A percentile compares a stretch with the other conserved stretches of the same genome.
Conservation (phyloP, 2,329 filamentous ascomycete species). For the Xylariaceae sp. region DNA sequence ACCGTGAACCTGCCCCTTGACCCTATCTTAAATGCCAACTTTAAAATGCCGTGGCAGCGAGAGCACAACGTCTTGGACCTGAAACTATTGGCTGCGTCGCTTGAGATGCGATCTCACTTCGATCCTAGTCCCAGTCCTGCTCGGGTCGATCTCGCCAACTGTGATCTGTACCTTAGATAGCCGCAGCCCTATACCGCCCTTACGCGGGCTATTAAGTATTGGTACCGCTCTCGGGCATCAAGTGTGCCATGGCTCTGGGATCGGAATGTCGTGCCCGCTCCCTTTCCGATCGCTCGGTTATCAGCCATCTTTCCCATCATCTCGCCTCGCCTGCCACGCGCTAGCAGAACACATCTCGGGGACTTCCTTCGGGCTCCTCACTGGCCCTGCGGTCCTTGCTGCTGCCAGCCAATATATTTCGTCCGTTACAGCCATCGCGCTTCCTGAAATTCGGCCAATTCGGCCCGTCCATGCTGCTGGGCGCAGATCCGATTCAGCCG, state of each 20-base stretch:
- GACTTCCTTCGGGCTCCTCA: neutral
- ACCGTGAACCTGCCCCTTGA: too few species aligned
- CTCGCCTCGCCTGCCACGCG: neutral
- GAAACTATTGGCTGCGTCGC: slow-evolving; percentile 5
- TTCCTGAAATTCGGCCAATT: slow-evolving; percentile 9
- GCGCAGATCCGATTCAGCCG: slow-evolving; percentile 1
- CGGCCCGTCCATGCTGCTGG: slow-evolving; percentile 11
- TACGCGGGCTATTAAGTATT: neutral
- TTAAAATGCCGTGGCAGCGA: too few species aligned
- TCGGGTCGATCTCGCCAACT: neutral
- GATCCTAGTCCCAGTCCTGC: too few species aligned
- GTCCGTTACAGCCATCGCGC: neutral
- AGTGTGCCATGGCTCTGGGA: neutral
- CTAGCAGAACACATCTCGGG: neutral
- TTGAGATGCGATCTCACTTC: too few species aligned
- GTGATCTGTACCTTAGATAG: neutral
- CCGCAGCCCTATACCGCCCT: neutral
- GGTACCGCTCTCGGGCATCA: neutral
- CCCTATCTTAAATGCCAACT: too few species aligned
- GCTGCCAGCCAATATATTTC: slow-evolving; percentile 4
- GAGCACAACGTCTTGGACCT: neutral
- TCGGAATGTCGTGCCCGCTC: slow-evolving; percentile 15
- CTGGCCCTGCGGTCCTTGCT: neutral
- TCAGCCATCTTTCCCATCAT: neutral
- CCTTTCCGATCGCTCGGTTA: neutral